A percentile compares a stretch with the other conserved stretches of the same genome.
phyloP scores from a whole-genome alignment of 2,329 filamentous ascomycete genomes.

The Aspergillus jensenii region DNA sequence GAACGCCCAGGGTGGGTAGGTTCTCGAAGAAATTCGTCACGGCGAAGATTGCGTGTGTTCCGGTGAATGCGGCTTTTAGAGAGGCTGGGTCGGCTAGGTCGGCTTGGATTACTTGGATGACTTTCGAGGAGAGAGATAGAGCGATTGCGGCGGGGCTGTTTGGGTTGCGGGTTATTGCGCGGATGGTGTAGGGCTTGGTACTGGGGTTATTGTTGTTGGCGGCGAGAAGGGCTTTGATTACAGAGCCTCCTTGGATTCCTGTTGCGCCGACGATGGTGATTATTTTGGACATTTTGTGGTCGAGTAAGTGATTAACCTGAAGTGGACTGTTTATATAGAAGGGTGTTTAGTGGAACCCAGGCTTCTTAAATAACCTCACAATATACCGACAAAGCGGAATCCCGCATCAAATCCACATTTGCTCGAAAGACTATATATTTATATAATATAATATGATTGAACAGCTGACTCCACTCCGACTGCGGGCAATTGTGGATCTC shows the following conservation, averaged over 20 bases:
- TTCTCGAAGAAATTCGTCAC: slow-evolving; percentile 46
- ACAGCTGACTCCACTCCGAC: not conserved
- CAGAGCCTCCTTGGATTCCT: slow-evolving; percentile 2
- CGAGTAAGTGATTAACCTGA: too few species aligned
- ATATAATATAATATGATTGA: too few species aligned
- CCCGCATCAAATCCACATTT: too few species aligned
- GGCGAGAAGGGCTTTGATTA: not conserved
- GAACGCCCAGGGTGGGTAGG: slow-evolving; percentile 27
- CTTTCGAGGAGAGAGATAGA: not conserved
- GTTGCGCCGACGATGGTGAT: slow-evolving; percentile 4
- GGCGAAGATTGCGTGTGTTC: slow-evolving; percentile 32
- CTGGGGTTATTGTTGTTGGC: too few species aligned
- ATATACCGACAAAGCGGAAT: not conserved
- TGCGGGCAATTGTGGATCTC: slow-evolving; percentile 4
- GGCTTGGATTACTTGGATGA: not conserved
- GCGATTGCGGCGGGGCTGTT: not conserved
- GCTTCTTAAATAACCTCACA: not conserved
- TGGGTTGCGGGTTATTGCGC: slow-evolving; percentile 2
- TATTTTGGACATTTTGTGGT: not conserved
- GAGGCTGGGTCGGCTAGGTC: not conserved
- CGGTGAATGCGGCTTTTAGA: not conserved
- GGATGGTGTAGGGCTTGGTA: not conserved
- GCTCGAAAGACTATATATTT: too few species aligned
- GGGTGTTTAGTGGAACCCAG: fast-evolving
- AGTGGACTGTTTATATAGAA: too few species aligned